phyloP scores from a whole-genome alignment of 2,329 filamentous ascomycete species.

The Colletotrichum camelliae region DNA sequence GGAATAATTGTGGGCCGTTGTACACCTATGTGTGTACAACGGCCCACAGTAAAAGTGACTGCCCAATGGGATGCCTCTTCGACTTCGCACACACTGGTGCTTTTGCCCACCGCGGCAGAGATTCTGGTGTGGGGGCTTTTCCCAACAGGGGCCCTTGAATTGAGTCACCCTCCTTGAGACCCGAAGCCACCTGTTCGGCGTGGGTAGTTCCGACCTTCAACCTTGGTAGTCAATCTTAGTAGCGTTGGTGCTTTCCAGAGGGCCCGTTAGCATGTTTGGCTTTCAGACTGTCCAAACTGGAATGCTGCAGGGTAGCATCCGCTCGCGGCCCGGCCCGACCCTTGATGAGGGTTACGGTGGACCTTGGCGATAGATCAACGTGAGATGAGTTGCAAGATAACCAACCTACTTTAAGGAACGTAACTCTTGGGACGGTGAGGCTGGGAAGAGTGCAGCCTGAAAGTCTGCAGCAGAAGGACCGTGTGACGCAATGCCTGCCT shows the following conservation, averaged over 20 bases:
- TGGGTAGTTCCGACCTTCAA: too few relatives aligned
- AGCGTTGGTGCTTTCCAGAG: too few relatives aligned
- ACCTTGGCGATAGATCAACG: background rate
- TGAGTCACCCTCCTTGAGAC: too few relatives aligned
- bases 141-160: background rate
- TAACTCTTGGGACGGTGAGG: background rate
- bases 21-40: too few relatives aligned
- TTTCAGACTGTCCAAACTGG: background rate
- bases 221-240: too few relatives aligned
- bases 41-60: too few relatives aligned
- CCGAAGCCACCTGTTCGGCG: too few relatives aligned
- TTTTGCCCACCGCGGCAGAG: too few relatives aligned
- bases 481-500: background rate
- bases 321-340: background rate
- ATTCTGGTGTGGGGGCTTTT: background rate
- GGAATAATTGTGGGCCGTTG: too few relatives aligned
- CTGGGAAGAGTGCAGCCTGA: background rate
- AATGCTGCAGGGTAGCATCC: background rate
- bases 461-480: background rate
- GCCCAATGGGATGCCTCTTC: too few relatives aligned
- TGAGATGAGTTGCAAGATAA: background rate
- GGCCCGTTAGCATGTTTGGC: background rate
- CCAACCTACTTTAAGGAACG: background rate
- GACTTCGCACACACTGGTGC: too few relatives aligned
- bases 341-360: background rate